Evolutionary conservation across 2,329 filamentous ascomycete species (phyloP).

Genomic region (Arthrobotrys musiformis): DNA sequence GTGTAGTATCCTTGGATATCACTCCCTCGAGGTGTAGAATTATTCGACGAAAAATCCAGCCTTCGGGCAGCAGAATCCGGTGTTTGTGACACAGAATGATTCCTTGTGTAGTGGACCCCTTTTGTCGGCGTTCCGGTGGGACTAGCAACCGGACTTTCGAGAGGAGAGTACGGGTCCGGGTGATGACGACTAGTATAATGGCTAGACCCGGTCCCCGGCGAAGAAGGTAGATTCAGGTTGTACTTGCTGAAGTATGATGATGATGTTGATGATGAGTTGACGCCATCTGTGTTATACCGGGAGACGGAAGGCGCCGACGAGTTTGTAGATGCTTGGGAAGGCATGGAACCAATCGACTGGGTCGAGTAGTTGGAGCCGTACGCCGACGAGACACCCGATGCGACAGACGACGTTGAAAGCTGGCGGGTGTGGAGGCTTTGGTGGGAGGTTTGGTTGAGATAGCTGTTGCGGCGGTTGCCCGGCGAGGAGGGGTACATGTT

Average conservation of each 20-base stretch:
- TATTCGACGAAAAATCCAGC: slow-evolving; percentile 47
- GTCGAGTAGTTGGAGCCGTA: slow-evolving; percentile 54
- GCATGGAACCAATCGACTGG: slow-evolving; percentile 49
- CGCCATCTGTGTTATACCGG: slow-evolving; percentile 46
- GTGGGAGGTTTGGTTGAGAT: slow-evolving; percentile 27
- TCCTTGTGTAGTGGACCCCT: slow-evolving; percentile 27
- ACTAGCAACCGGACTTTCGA: slow-evolving; percentile 47
- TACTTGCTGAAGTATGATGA: slow-evolving; percentile 51
- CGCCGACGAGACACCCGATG: slow-evolving; percentile 49
- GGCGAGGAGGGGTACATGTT: slow-evolving; percentile 53
- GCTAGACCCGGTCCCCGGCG: slow-evolving; percentile 29
- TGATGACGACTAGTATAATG: slow-evolving; percentile 29
- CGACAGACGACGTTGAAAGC: slow-evolving; percentile 52
- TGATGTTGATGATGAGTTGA: slow-evolving; percentile 11
- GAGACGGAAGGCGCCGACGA: slow-evolving; percentile 44
- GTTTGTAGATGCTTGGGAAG: slow-evolving; percentile 48
- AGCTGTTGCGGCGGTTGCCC: slow-evolving; percentile 38
- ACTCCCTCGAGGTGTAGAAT: slow-evolving; percentile 34
- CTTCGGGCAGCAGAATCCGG: slow-evolving; percentile 33
- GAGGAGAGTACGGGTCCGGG: slow-evolving; percentile 46
- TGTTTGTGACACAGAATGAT: slow-evolving; percentile 24
- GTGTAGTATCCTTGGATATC: slow-evolving; percentile 36
- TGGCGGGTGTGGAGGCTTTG: slow-evolving; percentile 49
- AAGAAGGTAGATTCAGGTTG: slow-evolving; percentile 14
- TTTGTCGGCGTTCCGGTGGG: slow-evolving; percentile 49